phyloP scores from a whole-genome alignment of 2,329 filamentous ascomycete species.

The Onygenales sp. region DNA sequence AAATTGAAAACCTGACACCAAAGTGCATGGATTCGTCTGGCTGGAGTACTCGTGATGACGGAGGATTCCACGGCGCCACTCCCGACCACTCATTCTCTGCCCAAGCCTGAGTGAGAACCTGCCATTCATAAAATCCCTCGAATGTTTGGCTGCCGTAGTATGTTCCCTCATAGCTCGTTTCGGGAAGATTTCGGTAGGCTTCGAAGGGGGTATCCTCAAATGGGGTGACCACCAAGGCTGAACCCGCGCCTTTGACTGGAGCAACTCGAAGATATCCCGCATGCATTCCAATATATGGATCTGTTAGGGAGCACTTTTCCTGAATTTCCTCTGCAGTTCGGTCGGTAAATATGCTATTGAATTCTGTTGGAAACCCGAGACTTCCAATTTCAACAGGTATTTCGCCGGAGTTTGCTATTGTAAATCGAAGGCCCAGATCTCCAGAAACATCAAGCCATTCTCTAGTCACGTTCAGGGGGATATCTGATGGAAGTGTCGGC shows the following conservation, averaged over 20 bases:
- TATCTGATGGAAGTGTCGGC: slow-evolving; percentile 20
- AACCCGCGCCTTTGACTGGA: slow-evolving; percentile 43
- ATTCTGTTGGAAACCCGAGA: slow-evolving; percentile 50
- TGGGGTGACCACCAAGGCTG: slow-evolving; percentile 47
- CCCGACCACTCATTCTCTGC: slow-evolving; percentile 47
- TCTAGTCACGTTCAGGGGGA: slow-evolving; percentile 31
- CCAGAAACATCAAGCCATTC: slow-evolving; percentile 42
- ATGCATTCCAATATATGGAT: slow-evolving; percentile 52
- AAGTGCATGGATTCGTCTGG: slow-evolving; percentile 39
- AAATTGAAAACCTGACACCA: slow-evolving; percentile 44
- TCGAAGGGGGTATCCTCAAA: slow-evolving; percentile 43
- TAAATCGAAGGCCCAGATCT: slow-evolving; percentile 45
- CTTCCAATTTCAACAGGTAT: slow-evolving; percentile 44
- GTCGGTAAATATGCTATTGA: slow-evolving; percentile 53
- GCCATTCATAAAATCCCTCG: slow-evolving; percentile 54
- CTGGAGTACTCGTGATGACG: slow-evolving; percentile 38
- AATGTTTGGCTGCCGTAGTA: slow-evolving; percentile 47
- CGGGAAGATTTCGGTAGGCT: slow-evolving; percentile 45
- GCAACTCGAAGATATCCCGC: slow-evolving; percentile 48
- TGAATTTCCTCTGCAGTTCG: slow-evolving; percentile 41
- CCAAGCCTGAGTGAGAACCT: slow-evolving; percentile 45
- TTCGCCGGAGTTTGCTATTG: slow-evolving; percentile 36
- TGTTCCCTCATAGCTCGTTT: slow-evolving; percentile 32
- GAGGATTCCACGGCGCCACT: slow-evolving; percentile 45
- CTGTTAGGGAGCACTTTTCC: slow-evolving; percentile 44